Evolutionary conservation across 1,284 basidiomycete genomes (phyloP), one percentile per base, ranked within the genome.

Genomic region (Inonotus hispidus): DNA sequence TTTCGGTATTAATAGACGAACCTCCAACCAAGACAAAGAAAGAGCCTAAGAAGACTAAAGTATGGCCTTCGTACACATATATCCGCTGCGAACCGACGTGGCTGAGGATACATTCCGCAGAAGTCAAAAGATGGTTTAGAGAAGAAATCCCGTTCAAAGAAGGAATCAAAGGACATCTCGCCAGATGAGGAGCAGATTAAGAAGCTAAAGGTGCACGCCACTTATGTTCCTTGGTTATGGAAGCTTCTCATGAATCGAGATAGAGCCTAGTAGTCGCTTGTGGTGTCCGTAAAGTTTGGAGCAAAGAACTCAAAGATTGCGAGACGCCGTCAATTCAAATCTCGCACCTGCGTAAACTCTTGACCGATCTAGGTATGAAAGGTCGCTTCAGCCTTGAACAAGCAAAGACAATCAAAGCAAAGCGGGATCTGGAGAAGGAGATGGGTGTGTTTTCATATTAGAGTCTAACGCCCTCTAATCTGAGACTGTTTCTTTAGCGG

Each of bases 211-310:
- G 66, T 65, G n/a, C 5, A 21, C 39, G 11, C 47, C 8, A 2
- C 11, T 38, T 58, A 8, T 16, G 11, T 38, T 37, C 23, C 16
- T 35, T 16, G 3, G 13, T 29, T 35, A 21, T 19, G 13, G 25
- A 27, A 35, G 23, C 29, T 47, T 11, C 45, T 29, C 11, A 16
- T 13, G n/a, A 4, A 13, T n/a, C 35, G 14, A 13, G 21, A 16
- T 49, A 90, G 88, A 76, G 82, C 25, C 77, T 92, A 23, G 83
- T 95, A 0, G 73, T 82, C 7, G 89, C 89, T 0, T 94, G 93
- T 66, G 92, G 92, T 3, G 79, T 90, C 4, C 83, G 91, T 59
- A 93, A 91, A 73, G 77, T 83, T 29, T 95, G 92, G 92, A 82
- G 79, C 16, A 91, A 85, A 70, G 84, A 92, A 65, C 88, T 94